Evolutionary conservation across 1,139 yeast species (phyloP).

Genomic region (Pichia sp.): DNA sequence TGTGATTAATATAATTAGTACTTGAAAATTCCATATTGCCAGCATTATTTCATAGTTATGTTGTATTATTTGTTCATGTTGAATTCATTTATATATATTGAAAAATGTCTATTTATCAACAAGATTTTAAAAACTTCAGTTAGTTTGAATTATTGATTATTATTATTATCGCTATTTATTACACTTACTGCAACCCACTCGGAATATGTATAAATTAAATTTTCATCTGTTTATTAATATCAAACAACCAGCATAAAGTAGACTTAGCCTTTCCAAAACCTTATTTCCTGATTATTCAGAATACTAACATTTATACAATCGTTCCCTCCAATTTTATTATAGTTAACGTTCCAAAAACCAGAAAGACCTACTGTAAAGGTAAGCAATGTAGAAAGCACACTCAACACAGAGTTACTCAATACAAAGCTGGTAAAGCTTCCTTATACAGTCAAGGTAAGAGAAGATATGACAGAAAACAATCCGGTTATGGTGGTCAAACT

Average conservation of each 20-base stretch:
- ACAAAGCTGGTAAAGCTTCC: constrained; percentile 99
- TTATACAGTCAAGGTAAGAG: constrained; percentile 99
- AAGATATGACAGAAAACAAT: constrained; percentile 99
- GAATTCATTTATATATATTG: too few relatives aligned
- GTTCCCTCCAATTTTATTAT: neutral
- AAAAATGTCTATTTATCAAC: too few relatives aligned
- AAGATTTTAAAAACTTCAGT: too few relatives aligned
- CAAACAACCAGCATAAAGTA: neutral
- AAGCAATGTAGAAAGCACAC: constrained; percentile 99
- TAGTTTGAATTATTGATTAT: too few relatives aligned
- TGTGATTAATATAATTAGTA: too few relatives aligned
- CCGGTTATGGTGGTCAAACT: constrained; percentile 99
- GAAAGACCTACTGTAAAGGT: constrained; percentile 99
- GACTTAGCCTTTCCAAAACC: neutral
- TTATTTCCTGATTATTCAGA: neutral
- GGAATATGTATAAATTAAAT: too few relatives aligned
- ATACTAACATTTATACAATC: neutral
- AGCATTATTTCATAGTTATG: too few relatives aligned
- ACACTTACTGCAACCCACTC: too few relatives aligned
- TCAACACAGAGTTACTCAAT: constrained; percentile 99
- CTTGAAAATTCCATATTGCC: too few relatives aligned
- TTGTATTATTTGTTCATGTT: too few relatives aligned
- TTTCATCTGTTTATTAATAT: too few relatives aligned
- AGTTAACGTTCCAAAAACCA: constrained; percentile 99
- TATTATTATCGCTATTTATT: too few relatives aligned